These are phyloP conservation scores for Suillus luteus DNA, from an alignment of 768 basidiomycete species.

Conservation along the genomic window DNA sequence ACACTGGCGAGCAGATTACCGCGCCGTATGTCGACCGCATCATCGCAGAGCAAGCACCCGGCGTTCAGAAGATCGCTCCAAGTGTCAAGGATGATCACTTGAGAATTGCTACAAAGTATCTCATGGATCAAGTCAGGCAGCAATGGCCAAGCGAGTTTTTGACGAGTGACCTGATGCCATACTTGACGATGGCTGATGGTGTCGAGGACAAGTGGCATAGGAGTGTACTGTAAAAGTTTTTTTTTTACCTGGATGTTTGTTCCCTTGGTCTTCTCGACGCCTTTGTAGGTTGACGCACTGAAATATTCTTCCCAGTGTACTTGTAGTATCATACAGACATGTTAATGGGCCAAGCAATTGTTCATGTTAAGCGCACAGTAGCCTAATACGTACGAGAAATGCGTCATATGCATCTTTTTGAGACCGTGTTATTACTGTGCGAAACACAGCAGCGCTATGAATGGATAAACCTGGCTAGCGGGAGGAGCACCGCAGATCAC, in stretches of 20 bases:
- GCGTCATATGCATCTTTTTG: neutral
- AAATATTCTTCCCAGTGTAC: neutral
- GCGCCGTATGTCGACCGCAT: constrained; percentile 62
- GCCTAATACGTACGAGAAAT: neutral
- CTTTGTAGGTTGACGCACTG: neutral
- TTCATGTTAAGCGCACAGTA: neutral
- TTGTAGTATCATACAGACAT: constrained; percentile 3
- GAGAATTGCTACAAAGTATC: constrained; percentile 71
- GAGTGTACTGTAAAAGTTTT: constrained; percentile 37
- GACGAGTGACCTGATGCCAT: constrained; percentile 91
- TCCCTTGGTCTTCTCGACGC: neutral
- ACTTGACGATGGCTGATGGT: constrained; percentile 76
- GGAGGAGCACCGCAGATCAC: neutral
- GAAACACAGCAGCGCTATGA: constrained; percentile 56
- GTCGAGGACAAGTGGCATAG: constrained; percentile 64
- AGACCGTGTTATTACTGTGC: constrained; percentile 29
- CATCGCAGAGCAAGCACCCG: constrained; percentile 65
- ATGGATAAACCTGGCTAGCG: constrained; percentile 56
- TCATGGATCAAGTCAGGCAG: constrained; percentile 77
- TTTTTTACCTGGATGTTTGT: neutral
- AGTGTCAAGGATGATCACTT: constrained; percentile 73
- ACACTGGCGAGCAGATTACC: constrained; percentile 72
- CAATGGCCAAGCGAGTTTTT: constrained; percentile 95
- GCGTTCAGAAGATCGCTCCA: constrained; percentile 60
- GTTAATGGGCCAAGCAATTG: neutral